Percentiles rank a stretch among this genome's conserved stretches.
phyloP scores from a whole-genome alignment of 2,329 filamentous ascomycete genomes.

The Aspergillus piperis region DNA sequence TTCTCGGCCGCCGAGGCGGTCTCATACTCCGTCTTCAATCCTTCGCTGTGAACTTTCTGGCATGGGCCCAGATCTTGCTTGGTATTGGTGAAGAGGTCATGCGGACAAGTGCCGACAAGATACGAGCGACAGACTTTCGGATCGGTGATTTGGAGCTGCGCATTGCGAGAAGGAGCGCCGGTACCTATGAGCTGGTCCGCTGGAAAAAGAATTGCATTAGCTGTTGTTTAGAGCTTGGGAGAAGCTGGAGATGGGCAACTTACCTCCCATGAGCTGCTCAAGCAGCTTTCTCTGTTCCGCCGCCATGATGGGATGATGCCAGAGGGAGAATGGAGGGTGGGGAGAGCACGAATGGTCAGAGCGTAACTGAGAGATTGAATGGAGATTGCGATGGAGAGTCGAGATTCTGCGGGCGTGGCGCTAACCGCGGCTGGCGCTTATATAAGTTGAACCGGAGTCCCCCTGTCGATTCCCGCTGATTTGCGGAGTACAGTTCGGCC shows the following conservation, averaged over 20 bases:
- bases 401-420: constrained; percentile 25
- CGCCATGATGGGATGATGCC: constrained; percentile 63
- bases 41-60: constrained; percentile 83
- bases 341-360: not conserved
- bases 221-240: constrained; percentile 11
- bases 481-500: not conserved
- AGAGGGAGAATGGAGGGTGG: not conserved
- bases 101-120: constrained; percentile 88
- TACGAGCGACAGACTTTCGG: constrained; percentile 94
- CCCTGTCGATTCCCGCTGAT: constrained; percentile 8
- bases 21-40: constrained; percentile 86
- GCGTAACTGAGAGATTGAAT: constrained; percentile 8
- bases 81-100: constrained; percentile 99
- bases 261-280: constrained; percentile 77
- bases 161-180: constrained; percentile 69
- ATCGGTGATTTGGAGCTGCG: constrained; percentile 85
- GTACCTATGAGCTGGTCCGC: constrained; percentile 74
- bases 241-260: constrained; percentile 9
- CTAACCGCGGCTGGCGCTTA: constrained; percentile 30
- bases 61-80: constrained; percentile 95
- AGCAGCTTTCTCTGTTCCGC: constrained; percentile 98
- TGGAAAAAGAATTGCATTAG: constrained; percentile 32
- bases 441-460: constrained; percentile 3
- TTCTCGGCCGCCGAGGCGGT: constrained; percentile 69
- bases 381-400: constrained; percentile 9